Evolutionary conservation across 352 stramenopile species (phyloP), one percentile per base, ranked within the genome.

Genomic region (Phytopythium chamaehyphon): DNA sequence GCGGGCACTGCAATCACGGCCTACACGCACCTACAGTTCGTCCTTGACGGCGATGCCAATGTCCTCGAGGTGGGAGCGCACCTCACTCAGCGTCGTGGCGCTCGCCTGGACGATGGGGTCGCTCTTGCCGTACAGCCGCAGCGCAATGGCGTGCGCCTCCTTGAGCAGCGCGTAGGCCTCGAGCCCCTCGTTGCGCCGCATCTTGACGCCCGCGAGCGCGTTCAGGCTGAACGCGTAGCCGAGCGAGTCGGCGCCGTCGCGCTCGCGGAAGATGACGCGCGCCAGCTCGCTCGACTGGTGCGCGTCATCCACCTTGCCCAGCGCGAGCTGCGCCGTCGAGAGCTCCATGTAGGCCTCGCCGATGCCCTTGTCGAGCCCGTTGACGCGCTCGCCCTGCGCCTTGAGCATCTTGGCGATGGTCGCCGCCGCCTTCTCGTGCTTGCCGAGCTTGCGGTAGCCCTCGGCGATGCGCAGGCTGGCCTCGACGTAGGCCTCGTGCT

Each of bases 261-360:
- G 76, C 47, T 77, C 57, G 18, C 65, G 43, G 51, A 92, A 81
- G 48, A 94, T 73, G 0, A 61, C 62, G 23, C 69, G 71, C 2
- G 79, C 81, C 5, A 56, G 63, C 33, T 83, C 69, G 0, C 61
- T 76, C 6, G 71, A 63, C 45, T 42, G 26, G 9, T 62, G 19
- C 0, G 78, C 76, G 2, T 85, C 54, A 23, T 73, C 68, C 26
- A 81, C 22, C 18, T 87, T 61, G 15, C 66, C 65, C 38, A 65
- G 26, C n/a, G 63, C 64, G 45, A 79, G 69, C 55, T 74, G 66
- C 18, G 54, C 61, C 24, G 52, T 77, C 24, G 84, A 73, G 19
- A 94, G 63, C 39, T 90, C 81, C 77, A 91, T 90, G 44, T 86
- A 93, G 0, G 90, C 47, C 59, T 94, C 84, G 0, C 66, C 84